Evolutionary conservation across 1,139 yeast species (phyloP).

Genomic region (Suhomyces anneliseae): DNA sequence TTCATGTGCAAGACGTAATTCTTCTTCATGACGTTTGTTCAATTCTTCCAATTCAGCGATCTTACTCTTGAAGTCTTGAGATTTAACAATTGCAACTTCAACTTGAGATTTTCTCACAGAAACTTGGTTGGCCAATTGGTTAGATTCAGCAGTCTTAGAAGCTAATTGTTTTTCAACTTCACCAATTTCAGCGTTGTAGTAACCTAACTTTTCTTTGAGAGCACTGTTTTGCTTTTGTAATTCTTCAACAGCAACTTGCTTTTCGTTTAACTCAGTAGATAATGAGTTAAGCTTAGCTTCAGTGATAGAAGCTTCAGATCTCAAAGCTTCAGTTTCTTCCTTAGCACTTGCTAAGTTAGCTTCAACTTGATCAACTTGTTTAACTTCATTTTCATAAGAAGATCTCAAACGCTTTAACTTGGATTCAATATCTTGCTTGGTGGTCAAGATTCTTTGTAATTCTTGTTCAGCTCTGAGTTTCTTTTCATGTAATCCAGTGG

Average conservation of each 20-base stretch:
- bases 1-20: slow-evolving; percentile 18
- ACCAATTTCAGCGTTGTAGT: slow-evolving; percentile 64
- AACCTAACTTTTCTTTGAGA: slow-evolving; percentile 66
- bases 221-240: slow-evolving; percentile 66
- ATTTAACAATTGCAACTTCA: slow-evolving; percentile 58
- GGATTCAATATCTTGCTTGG: slow-evolving; percentile 69
- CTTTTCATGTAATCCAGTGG: slow-evolving; percentile 67
- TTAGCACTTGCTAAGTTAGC: slow-evolving; percentile 55
- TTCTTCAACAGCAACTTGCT: slow-evolving; percentile 59
- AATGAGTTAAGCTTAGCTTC: slow-evolving; percentile 81
- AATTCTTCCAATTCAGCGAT: slow-evolving; percentile 29
- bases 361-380: slow-evolving; percentile 73
- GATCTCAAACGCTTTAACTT: slow-evolving; percentile 66
- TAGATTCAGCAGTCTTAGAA: slow-evolving; percentile 51
- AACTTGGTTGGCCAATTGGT: slow-evolving; percentile 60
- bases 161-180: slow-evolving; percentile 59
- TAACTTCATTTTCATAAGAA: slow-evolving; percentile 76
- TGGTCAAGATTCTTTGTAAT: slow-evolving; percentile 58
- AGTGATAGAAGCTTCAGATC: slow-evolving; percentile 73
- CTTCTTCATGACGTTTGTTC: slow-evolving; percentile 25
- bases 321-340: slow-evolving; percentile 69
- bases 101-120: slow-evolving; percentile 71
- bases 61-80: slow-evolving; percentile 41
- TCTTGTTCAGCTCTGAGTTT: slow-evolving; percentile 78
- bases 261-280: slow-evolving; percentile 63